phyloP scores from a whole-genome alignment of 148 eudicot species.

The Cornus kousa region DNA sequence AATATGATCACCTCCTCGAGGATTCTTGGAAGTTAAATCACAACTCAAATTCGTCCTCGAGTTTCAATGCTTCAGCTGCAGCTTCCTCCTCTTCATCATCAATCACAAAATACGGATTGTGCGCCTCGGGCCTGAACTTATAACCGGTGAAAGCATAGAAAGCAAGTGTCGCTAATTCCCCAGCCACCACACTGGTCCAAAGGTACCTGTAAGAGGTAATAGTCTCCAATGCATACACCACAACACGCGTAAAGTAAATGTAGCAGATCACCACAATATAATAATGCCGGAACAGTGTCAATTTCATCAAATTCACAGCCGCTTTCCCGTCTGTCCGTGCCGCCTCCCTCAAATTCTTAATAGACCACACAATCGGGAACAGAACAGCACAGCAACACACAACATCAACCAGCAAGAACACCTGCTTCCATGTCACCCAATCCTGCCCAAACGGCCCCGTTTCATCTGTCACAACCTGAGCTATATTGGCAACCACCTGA shows the following conservation, averaged over 20 bases:
- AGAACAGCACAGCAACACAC: constrained; percentile 74
- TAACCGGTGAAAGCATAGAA: constrained; percentile 65
- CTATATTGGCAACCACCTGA: constrained; percentile 69
- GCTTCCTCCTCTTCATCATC: constrained; percentile 85
- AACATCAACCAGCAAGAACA: constrained; percentile 73
- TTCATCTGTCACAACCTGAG: constrained; percentile 73
- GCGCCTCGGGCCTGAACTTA: constrained; percentile 67
- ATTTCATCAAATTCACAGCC: constrained; percentile 68
- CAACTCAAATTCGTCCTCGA: constrained; percentile 75
- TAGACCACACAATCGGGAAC: constrained; percentile 88
- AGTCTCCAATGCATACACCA: constrained; percentile 70
- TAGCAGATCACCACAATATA: constrained; percentile 75
- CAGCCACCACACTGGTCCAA: constrained; percentile 66
- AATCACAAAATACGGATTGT: constrained; percentile 66
- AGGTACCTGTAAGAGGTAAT: constrained; percentile 66
- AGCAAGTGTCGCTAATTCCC: constrained; percentile 64
- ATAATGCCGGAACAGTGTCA: constrained; percentile 72
- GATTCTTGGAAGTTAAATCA: constrained; percentile 14
- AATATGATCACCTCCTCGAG: neutral
- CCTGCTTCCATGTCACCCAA: constrained; percentile 78
- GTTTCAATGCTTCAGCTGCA: constrained; percentile 61
- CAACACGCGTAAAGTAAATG: constrained; percentile 73
- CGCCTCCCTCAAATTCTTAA: constrained; percentile 67
- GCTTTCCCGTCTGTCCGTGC: constrained; percentile 79
- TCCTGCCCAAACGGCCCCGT: constrained; percentile 56